Percentiles rank a stretch among this genome's conserved stretches.
These are phyloP conservation scores for Lachnellula hyalina DNA, from an alignment of 2,329 filamentous ascomycete species.

Conservation along the genomic window DNA sequence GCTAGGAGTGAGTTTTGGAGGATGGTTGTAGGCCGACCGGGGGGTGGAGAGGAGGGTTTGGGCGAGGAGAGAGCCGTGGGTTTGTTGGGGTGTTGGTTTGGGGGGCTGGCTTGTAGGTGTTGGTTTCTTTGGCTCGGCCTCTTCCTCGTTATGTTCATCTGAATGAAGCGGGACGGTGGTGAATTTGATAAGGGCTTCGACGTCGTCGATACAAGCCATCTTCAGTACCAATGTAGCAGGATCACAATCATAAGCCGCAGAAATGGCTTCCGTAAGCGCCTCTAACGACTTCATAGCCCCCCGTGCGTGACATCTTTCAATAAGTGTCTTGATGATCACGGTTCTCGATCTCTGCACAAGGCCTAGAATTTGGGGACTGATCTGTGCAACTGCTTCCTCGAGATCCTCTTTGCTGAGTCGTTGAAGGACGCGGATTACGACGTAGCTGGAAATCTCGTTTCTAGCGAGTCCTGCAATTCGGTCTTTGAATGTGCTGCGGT, in stretches of 20 bases:
- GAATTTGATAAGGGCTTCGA: conserved; percentile 43
- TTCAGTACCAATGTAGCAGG: conserved; percentile 47
- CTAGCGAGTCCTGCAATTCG: conserved; percentile 75
- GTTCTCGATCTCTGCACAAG: conserved; percentile 72
- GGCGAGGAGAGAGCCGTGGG: conserved; percentile 79
- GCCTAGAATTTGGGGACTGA: conserved; percentile 65
- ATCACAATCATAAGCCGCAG: conserved; percentile 49
- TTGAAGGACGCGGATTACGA: conserved; percentile 76
- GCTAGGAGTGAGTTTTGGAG: conserved; percentile 68
- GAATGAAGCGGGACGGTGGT: conserved; percentile 27
- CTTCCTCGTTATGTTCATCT: conserved; percentile 30
- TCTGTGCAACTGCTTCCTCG: conserved; percentile 62
- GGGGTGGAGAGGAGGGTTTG: conserved; percentile 74
- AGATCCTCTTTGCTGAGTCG: conserved; percentile 84
- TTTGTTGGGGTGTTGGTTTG: conserved; percentile 44
- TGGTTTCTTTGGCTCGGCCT: conserved; percentile 26
- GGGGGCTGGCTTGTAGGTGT: conserved; percentile 24
- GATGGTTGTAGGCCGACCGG: conserved; percentile 59
- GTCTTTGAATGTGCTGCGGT: conserved; percentile 72
- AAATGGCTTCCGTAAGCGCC: conserved; percentile 49
- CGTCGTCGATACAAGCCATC: conserved; percentile 53
- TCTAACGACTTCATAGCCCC: conserved; percentile 44
- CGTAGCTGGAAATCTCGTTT: conserved; percentile 87
- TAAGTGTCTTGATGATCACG: conserved; percentile 72
- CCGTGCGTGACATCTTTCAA: conserved; percentile 75